phyloP scores from a whole-genome alignment of 2,329 filamentous ascomycete genomes.

The Aspergillus texensis region DNA sequence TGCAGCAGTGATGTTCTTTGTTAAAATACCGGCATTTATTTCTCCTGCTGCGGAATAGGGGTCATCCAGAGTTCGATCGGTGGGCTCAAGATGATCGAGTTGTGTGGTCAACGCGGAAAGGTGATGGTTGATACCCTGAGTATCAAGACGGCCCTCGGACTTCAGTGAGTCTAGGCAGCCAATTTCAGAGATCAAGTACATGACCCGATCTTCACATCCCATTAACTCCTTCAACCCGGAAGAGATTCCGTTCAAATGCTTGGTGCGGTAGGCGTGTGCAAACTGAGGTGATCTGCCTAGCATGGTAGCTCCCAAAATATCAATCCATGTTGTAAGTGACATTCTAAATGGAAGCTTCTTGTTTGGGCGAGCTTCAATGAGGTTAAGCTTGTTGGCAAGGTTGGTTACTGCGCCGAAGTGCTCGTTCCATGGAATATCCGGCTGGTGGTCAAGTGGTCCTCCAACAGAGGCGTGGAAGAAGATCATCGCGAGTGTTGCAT shows the following conservation, averaged over 20 bases:
- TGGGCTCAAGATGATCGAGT: conserved; percentile 75
- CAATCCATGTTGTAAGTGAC: conserved; percentile 86
- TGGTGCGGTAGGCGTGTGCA: conserved; percentile 88
- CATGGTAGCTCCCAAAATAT: conserved; percentile 94
- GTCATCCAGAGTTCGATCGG: conserved; percentile 55
- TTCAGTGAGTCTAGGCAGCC: conserved; percentile 91
- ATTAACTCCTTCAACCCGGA: conserved; percentile 88
- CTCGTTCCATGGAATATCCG: conserved; percentile 93
- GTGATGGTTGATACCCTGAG: conserved; percentile 82
- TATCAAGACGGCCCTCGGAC: conserved; percentile 69
- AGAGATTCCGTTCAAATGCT: conserved; percentile 67
- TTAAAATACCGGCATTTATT: conserved; percentile 78
- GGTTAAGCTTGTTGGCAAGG: conserved; percentile 82
- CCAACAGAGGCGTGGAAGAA: conserved; percentile 93
- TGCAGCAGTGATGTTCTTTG: conserved; percentile 81
- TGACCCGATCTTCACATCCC: conserved; percentile 95
- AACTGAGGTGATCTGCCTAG: conserved; percentile 83
- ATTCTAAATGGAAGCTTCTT: conserved; percentile 84
- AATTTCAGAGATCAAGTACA: conserved; percentile 98
- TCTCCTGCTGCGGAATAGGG: conserved; percentile 65
- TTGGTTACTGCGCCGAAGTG: conserved; percentile 89
- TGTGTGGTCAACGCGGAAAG: conserved; percentile 83
- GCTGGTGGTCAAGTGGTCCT: conserved; percentile 78
- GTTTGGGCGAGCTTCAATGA: conserved; percentile 47
- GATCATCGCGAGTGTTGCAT: conserved; percentile 90